Base-by-base conservation (phyloP, 2,329 filamentous ascomycete genomes). In the Rasamsonia emersonii region DNA sequence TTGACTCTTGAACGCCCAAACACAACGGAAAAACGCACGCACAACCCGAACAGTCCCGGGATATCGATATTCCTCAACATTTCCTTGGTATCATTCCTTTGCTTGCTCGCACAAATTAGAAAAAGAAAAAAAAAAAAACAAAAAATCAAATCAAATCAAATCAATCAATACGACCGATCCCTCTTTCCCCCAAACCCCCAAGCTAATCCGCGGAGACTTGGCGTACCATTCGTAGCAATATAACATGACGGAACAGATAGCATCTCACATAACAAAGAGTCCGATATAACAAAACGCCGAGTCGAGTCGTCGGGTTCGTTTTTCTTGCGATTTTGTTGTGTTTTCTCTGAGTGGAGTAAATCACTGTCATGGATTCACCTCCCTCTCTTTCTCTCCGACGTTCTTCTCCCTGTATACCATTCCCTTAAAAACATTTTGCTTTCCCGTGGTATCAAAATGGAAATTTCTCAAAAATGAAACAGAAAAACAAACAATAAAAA, bases 401-500 rank as follows among this genome's bases (percentile, higher is more conserved):
- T 30, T 18, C 28, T 19, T 23, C 24, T 14, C 8, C 23, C 39
- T 35, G 30, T 33, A 34, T 44, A 28, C 25, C 24, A 25, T 35
- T 28, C 26, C 26, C 27, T 32, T 27, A 18, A 18, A 15, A n/a
- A 17, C 11, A 18, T n/a, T 11, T 30, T 42, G 33, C 38, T 42
- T 43, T 41, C 46, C 39, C 37, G 43, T 51, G 49, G 50, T 54
- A 54, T 54, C 50, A 51, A 53, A 45, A 40, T 29, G 38, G 37
- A 39, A 36, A 40, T 35, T 26, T 33, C 32, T 38, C 43, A 44
- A 38, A 21, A 43, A 36, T 31, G 47, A 41, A 39, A 45, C 68
- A 65, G 59, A 64, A 33, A 35, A 39, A 66, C 58, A 60, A 59
- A 61, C 61, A 57, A 59, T 50, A 51, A 45, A 46, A 49, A 45